These are phyloP conservation scores for Dioscorea zingiberensis DNA, from an alignment of 106 monocot genomes.

Conservation along the genomic window DNA sequence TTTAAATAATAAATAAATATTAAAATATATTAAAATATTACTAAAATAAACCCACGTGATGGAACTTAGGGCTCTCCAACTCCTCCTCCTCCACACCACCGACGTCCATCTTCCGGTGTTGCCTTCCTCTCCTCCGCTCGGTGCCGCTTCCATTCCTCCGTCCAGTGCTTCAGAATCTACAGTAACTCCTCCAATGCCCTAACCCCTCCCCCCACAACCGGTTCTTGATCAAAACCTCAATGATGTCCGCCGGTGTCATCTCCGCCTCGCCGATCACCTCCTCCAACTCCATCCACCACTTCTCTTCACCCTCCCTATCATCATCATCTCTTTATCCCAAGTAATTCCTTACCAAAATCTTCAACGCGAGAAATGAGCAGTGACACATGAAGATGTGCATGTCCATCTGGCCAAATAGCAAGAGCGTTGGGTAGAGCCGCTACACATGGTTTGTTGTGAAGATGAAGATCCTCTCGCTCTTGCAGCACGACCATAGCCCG, in stretches of 20 bases:
- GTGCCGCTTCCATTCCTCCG: too few species aligned
- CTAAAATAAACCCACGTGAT: too few species aligned
- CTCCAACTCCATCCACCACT: constrained; percentile 38
- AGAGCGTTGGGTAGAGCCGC: constrained; percentile 58
- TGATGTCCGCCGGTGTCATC: constrained; percentile 83
- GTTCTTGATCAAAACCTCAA: constrained; percentile 81
- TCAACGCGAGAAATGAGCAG: constrained; percentile 59
- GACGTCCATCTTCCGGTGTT: neutral
- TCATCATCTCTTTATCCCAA: constrained; percentile 30
- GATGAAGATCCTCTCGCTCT: constrained; percentile 67
- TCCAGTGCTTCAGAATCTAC: constrained; percentile 20
- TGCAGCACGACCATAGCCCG: constrained; percentile 84
- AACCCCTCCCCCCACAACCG: constrained; percentile 23
- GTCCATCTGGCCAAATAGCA: constrained; percentile 78
- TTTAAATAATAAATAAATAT: too few species aligned
- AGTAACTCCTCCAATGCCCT: constrained; percentile 40
- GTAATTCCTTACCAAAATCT: constrained; percentile 67
- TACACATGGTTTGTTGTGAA: constrained; percentile 82
- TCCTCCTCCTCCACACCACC: constrained; percentile 49
- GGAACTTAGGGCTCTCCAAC: constrained; percentile 51
- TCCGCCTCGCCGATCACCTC: constrained; percentile 34
- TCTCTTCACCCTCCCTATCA: neutral
- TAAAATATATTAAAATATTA: too few species aligned
- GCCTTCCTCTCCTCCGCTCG: constrained; percentile 22
- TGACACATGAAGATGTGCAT: constrained; percentile 72